These are phyloP conservation scores for Cadophora sp. DNA, from an alignment of 2,329 filamentous ascomycete genomes.

Conservation along the genomic window DNA sequence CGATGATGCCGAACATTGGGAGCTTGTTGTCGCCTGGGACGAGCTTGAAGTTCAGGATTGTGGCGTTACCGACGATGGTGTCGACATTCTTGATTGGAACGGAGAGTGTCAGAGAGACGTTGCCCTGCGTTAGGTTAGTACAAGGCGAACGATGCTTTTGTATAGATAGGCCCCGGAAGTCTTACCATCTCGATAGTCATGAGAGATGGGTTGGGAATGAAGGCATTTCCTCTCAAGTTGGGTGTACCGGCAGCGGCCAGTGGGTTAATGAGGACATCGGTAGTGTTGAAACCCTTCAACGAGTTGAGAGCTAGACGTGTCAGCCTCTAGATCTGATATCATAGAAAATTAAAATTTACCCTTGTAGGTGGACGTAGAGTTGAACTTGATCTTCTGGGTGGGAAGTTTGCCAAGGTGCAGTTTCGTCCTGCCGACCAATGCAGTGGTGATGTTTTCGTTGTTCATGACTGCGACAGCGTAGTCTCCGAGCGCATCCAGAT, in stretches of 20 bases:
- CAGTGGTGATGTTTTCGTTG: conserved; percentile 56
- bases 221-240: conserved; percentile 61
- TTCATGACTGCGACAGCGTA: conserved; percentile 57
- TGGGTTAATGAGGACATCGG: conserved; percentile 54
- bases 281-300: conserved; percentile 58
- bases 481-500: conserved; percentile 53
- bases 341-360: conserved; percentile 48
- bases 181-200: conserved; percentile 57
- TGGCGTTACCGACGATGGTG: conserved; percentile 54
- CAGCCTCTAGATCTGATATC: conserved; percentile 5
- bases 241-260: conserved; percentile 50
- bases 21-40: conserved; percentile 60
- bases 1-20: conserved; percentile 55
- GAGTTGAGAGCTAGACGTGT: conserved; percentile 60
- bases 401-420: conserved; percentile 59
- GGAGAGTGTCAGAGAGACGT: conserved; percentile 61
- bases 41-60: conserved; percentile 58
- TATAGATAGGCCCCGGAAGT: conserved; percentile 3
- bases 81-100: conserved; percentile 43
- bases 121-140: conserved; percentile 50
- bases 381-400: conserved; percentile 57
- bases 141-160: background rate
- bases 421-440: conserved; percentile 57
- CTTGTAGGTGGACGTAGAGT: conserved; percentile 63
- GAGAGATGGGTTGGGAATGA: conserved; percentile 65